Evolutionary conservation across 2,329 filamentous ascomycete species (phyloP).

Genomic region (Hypocreales sp.): DNA sequence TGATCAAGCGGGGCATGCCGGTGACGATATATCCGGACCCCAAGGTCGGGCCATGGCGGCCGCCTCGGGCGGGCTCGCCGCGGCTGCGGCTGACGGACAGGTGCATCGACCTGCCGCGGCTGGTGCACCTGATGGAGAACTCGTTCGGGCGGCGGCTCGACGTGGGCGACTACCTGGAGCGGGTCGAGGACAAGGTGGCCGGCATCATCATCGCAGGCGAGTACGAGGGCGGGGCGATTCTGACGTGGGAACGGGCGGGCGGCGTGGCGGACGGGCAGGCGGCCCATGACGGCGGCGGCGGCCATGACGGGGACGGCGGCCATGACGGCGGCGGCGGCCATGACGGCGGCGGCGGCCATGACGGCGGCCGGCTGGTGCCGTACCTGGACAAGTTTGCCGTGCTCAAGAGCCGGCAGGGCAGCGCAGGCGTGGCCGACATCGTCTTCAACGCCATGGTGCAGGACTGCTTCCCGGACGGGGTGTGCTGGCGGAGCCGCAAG

Average conservation of each 20-base stretch:
- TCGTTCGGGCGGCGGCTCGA: constrained; percentile 81
- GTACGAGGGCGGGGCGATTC: constrained; percentile 87
- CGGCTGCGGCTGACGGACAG: constrained; percentile 62
- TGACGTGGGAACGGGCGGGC: constrained; percentile 80
- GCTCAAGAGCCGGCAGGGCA: constrained; percentile 72
- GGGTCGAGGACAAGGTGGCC: constrained; percentile 69
- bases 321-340: too few species aligned
- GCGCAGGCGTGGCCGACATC: constrained; percentile 84
- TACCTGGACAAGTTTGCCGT: constrained; percentile 98
- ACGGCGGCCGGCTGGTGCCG: constrained; percentile 56
- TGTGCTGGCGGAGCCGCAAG: constrained; percentile 82
- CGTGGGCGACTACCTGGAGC: constrained; percentile 62
- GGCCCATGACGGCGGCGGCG: too few species aligned
- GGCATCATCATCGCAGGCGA: constrained; percentile 90
- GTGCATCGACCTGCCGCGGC: constrained; percentile 65
- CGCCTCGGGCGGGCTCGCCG: constrained; percentile 41
- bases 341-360: too few species aligned
- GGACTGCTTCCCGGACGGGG: constrained; percentile 72
- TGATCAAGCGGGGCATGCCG: constrained; percentile 84
- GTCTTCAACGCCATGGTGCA: constrained; percentile 94
- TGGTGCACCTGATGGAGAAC: constrained; percentile 82
- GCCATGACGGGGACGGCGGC: too few species aligned
- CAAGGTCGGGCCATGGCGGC: constrained; percentile 51
- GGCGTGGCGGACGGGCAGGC: constrained; percentile 39
- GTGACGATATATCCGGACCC: constrained; percentile 71